Evolutionary conservation across 208 protist genomes (phyloP).

Genomic region (Leishmania arabica): DNA sequence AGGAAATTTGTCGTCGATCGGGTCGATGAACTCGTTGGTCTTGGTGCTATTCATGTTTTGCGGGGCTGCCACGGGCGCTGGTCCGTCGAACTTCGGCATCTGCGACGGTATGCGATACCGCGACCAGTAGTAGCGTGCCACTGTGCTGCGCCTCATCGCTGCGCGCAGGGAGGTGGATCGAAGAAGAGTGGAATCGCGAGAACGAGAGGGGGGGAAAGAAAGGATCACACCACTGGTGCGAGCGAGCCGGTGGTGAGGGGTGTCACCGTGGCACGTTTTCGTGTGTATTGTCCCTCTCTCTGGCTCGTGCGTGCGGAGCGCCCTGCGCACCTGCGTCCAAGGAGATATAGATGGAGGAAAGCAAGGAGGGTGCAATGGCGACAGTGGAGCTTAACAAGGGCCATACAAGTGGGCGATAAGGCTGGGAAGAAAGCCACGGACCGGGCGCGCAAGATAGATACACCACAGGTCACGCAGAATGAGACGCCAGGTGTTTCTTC

Average conservation of each 20-base stretch:
- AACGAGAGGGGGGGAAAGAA: background rate
- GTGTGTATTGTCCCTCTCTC: background rate
- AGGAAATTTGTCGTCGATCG: conserved; percentile 91
- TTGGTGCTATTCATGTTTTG: conserved; percentile 93
- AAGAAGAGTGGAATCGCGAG: background rate
- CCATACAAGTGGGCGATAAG: background rate
- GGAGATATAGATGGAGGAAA: background rate
- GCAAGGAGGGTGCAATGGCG: background rate
- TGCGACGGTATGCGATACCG: conserved; percentile 83
- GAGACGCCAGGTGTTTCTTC: background rate
- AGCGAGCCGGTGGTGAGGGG: background rate
- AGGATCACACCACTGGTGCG: background rate
- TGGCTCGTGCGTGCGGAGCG: background rate
- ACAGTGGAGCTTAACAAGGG: background rate
- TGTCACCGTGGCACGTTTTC: background rate
- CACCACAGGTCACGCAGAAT: too few relatives aligned
- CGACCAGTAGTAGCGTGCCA: conserved; percentile 81
- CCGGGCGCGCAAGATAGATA: too few relatives aligned
- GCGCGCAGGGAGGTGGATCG: background rate
- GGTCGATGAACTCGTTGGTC: conserved; percentile 91
- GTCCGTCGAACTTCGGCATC: conserved; percentile 88
- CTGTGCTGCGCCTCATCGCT: conserved; percentile 46
- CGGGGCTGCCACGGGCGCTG: conserved; percentile 79
- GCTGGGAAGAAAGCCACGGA: background rate
- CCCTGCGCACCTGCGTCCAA: background rate